Base-by-base conservation (phyloP, 495 filamentous ascomycete genomes). In the Venustampulla echinocandica region DNA sequence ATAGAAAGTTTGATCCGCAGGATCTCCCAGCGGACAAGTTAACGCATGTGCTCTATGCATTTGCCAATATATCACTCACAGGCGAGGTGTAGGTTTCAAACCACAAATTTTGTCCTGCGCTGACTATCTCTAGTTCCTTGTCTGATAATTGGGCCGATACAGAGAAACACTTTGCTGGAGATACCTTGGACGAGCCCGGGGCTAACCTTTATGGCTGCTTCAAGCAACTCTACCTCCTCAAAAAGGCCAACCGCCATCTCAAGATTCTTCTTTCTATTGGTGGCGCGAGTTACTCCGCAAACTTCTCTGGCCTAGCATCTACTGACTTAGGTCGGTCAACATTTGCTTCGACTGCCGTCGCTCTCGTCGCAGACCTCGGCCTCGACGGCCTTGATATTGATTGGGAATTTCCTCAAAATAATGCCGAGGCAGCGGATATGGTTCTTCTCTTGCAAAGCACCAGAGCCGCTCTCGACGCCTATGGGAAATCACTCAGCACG, bases 251-350 rank as follows among this genome's bases (percentile, higher is more conserved):
- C 64, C 79, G 89, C 44, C 80, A 92, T 60, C 69, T 97, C 38
- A 95, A 97, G 64, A 74, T 92, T 2, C 71, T 95, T 6, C 77
- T 97, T 7, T 93, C 86, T 36, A 90, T 97, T 53, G 90, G 90
- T 51, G 90, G 90, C 21, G 95, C 88, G 90, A 93, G 87, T 0
- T 96, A 95, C 64, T 85, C 82, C 40, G 59, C 75, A 59, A 90
- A 95, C 65, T 94, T 97, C 61, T 71, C 75, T 20, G 70, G 70
- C 34, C 85, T 87, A 0, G 76, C 82, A 4, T 79, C 76, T 2
- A 82, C 77, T 0, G 66, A 69, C 0, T 59, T 65, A 18, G 83
- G 75, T 22, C 71, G 74, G 30, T 63, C 67, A 15, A 73, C 42
- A 1, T 92, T 93, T 68, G 87, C 84, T 11, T 59, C 66, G 11